These are phyloP conservation scores for Aureobasidium subglaciale DNA, from an alignment of 2,329 filamentous ascomycete genomes.

Conservation along the genomic window DNA sequence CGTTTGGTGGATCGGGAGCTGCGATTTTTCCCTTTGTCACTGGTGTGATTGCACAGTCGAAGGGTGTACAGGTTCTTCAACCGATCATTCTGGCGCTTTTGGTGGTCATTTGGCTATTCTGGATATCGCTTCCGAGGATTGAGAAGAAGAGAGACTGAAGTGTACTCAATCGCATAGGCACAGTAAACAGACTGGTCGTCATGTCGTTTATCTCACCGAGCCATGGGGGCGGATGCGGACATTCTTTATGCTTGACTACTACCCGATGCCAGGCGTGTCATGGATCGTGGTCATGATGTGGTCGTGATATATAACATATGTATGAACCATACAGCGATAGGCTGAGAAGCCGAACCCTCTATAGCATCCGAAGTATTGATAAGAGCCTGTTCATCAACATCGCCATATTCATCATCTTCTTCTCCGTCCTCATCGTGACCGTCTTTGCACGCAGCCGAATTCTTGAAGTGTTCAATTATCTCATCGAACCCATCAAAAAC, in stretches of 20 bases:
- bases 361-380: neutral
- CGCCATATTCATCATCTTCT: neutral
- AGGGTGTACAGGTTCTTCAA: constrained; percentile 49
- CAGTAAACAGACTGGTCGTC: no score
- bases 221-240: no score
- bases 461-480: neutral
- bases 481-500: neutral
- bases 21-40: constrained; percentile 60
- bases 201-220: no score
- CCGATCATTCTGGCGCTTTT: constrained; percentile 52
- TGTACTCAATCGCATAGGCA: no score
- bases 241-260: no score
- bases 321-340: neutral
- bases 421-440: neutral
- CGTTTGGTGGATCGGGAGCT: constrained; percentile 67
- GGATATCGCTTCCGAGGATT: constrained; percentile 44
- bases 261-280: no score
- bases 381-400: neutral
- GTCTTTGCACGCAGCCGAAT: neutral
- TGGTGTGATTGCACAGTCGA: constrained; percentile 59
- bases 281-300: no score
- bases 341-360: neutral
- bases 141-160: constrained; percentile 34
- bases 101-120: constrained; percentile 44
- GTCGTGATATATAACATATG: no score